These are phyloP conservation scores for Cenchrus fungigraminus DNA, from an alignment of 176 grass and related monocot species.

Conservation along the genomic window DNA sequence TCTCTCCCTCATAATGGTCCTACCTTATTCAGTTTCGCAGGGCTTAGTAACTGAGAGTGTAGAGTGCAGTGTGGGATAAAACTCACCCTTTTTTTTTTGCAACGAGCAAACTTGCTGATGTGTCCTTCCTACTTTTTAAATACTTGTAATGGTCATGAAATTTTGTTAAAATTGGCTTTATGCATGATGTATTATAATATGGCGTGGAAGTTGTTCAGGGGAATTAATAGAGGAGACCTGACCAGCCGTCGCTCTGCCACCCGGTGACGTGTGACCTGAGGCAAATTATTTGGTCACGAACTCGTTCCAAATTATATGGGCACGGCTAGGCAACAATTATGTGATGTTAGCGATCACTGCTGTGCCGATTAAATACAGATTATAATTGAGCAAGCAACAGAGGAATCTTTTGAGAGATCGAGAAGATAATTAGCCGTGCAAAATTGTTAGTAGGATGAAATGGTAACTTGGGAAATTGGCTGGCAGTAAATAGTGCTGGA, in stretches of 20 bases:
- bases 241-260: background rate
- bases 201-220: slow-evolving; percentile 2
- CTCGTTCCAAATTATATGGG: slow-evolving; percentile 28
- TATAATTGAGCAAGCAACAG: background rate
- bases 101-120: too few relatives aligned
- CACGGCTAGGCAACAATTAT: slow-evolving; percentile 30
- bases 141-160: too few relatives aligned
- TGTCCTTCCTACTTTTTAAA: too few relatives aligned
- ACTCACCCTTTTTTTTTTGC: too few relatives aligned
- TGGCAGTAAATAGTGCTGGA: background rate
- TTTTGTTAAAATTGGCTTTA: too few relatives aligned
- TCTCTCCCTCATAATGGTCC: too few relatives aligned
- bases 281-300: slow-evolving; percentile 37
- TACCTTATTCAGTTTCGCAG: too few relatives aligned
- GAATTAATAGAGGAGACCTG: slow-evolving; percentile 45
- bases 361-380: background rate
- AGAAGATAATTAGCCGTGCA: background rate
- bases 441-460: background rate
- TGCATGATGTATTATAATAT: background rate
- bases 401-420: background rate
- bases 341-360: background rate
- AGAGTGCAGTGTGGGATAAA: too few relatives aligned
- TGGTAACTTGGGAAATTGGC: background rate
- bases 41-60: too few relatives aligned
- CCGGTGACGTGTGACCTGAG: slow-evolving; percentile 49